Evolutionary conservation across 2,329 filamentous ascomycete genomes (phyloP), one percentile per base, ranked within the genome.

Genomic region (Pseudogymnoascus sp.): DNA sequence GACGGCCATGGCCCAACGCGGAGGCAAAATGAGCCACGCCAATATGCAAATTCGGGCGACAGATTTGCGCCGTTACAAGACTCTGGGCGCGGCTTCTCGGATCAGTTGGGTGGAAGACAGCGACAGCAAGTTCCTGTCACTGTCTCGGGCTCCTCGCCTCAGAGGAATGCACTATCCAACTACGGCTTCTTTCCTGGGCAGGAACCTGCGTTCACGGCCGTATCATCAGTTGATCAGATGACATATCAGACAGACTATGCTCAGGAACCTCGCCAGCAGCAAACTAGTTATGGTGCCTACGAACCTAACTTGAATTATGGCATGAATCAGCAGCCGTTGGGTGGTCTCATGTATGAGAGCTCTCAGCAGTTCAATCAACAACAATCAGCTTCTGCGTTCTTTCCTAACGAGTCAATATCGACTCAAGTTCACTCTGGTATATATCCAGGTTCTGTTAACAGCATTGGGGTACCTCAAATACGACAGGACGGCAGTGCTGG

Each of bases 1-100:
- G 48, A 55, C 5, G 48, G 48, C 48, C 48, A 55, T 55, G 48
- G 48, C 48, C 48, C 48, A 55, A 55, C 48, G n/a, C 48, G 29
- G 48, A 55, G 48, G 48, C 48, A 55, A 33, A 33, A 55, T 5
- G 48, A 55, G 48, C 48, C 48, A 33, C 48, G 48, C 48, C 48
- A 33, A 21, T 55, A 55, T 55, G 48, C 48, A 55, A 33, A 15
- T 55, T 55, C 48, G 42, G 12, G 42, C 42, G 42, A 48, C 25
- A 48, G 42, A 29, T 48, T 48, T 48, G 42, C 42, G 42, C 25
- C 42, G 4, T 29, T n/a, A 52, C 42, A 52, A 29, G 42, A 15
- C 13, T 29, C 42, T 1, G 25, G 25, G 29, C 48, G 48, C 7
- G 33, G 48, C 27, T 55, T 55, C 48, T 18, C 29, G 12, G 10